phyloP scores from a whole-genome alignment of 371 early-diverging fungal genomes.

The Conidiobolus incongruus region DNA sequence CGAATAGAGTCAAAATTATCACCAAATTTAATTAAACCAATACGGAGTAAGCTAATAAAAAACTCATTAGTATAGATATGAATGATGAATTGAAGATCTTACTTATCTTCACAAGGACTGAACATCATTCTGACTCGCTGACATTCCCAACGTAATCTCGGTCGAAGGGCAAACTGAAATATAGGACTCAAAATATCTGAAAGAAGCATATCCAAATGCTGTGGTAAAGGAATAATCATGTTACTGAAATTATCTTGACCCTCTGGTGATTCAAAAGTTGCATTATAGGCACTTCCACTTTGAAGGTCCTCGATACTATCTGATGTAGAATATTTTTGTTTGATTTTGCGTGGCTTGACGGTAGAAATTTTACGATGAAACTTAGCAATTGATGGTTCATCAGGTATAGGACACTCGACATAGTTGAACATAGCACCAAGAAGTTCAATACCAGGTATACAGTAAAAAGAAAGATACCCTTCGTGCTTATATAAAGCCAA shows the following conservation, averaged over 20 bases:
- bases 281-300: not conserved
- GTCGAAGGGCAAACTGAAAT: not conserved
- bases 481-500: not conserved
- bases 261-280: not conserved
- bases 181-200: not conserved
- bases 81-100: not conserved
- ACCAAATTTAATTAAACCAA: conserved; percentile 16
- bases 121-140: not conserved
- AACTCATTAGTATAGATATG: no score
- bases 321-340: no score
- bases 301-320: no score
- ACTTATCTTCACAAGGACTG: conserved; percentile 1
- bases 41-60: conserved; percentile 9
- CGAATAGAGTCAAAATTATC: conserved; percentile 16
- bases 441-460: not conserved
- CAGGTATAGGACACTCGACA: not conserved
- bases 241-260: not conserved
- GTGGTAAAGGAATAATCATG: not conserved
- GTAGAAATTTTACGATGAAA: not conserved
- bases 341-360: not conserved
- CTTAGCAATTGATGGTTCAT: not conserved
- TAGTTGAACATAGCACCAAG: not conserved
- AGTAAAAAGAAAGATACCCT: not conserved
- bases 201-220: not conserved
- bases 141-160: not conserved